These are phyloP conservation scores for Zygoascus flipseniorum DNA, from an alignment of 805 yeast genomes.

Conservation along the genomic window DNA sequence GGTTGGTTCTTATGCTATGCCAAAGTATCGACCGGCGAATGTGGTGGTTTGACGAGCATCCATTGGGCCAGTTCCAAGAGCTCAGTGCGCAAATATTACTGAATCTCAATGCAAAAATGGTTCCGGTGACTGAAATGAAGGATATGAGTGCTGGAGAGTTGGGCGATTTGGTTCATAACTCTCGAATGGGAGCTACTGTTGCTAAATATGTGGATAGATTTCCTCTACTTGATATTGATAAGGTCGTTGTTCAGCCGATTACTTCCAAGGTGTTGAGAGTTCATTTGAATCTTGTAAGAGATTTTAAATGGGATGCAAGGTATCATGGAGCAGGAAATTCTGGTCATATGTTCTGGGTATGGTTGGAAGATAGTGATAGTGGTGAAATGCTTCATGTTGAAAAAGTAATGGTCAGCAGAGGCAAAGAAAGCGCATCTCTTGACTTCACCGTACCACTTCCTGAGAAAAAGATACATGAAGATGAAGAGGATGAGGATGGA, in stretches of 20 bases:
- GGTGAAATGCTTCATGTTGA: slow-evolving; percentile 74
- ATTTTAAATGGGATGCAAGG: slow-evolving; percentile 77
- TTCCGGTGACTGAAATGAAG: slow-evolving; percentile 41
- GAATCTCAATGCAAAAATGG: slow-evolving; percentile 45
- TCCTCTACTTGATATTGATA: slow-evolving; percentile 62
- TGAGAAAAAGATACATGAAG: not conserved
- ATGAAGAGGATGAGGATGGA: not conserved
- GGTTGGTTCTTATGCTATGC: slow-evolving; percentile 69
- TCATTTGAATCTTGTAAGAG: slow-evolving; percentile 60
- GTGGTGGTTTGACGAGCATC: slow-evolving; percentile 86
- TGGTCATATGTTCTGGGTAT: slow-evolving; percentile 83
- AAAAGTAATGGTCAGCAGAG: slow-evolving; percentile 58
- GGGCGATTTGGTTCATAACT: slow-evolving; percentile 85
- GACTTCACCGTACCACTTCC: slow-evolving; percentile 89
- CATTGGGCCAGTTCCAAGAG: slow-evolving; percentile 71
- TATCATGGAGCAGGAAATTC: slow-evolving; percentile 52
- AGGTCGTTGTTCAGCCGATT: slow-evolving; percentile 78
- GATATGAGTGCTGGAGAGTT: slow-evolving; percentile 68
- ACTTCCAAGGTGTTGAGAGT: slow-evolving; percentile 80
- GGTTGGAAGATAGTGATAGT: slow-evolving; percentile 79
- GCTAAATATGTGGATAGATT: slow-evolving; percentile 56
- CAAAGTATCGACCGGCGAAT: slow-evolving; percentile 74
- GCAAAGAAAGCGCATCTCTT: slow-evolving; percentile 50
- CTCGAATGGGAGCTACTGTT: slow-evolving; percentile 58
- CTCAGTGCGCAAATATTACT: slow-evolving; percentile 36